Conservation (phyloP, 306 rosid species). For the Adenanthera pavonina region DNA sequence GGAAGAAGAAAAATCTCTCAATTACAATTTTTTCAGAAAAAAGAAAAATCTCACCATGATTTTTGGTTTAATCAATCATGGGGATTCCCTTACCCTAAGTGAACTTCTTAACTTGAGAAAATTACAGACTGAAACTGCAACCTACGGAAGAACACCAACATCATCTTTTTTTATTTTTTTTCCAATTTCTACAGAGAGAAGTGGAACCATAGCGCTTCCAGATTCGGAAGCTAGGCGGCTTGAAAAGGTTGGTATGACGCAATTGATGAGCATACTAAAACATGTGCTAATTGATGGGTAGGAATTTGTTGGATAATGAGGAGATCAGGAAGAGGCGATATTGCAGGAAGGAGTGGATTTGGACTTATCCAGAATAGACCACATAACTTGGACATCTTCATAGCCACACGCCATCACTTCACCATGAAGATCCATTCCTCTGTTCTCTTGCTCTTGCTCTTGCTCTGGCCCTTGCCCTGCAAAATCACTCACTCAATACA, state of each 20-base stretch:
- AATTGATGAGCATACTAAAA: conserved; percentile 46
- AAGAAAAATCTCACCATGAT: conserved; percentile 71
- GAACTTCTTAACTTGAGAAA: neutral
- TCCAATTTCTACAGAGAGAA: conserved; percentile 31
- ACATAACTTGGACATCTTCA: conserved; percentile 97
- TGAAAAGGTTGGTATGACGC: conserved; percentile 16
- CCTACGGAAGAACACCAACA: conserved; percentile 12
- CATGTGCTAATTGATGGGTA: conserved; percentile 43
- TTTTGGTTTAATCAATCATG: conserved; percentile 45
- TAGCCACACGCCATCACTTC: conserved; percentile 97
- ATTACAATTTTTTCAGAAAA: neutral
- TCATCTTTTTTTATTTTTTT: neutral
- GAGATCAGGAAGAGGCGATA: conserved; percentile 49
- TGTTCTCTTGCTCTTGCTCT: conserved; percentile 59
- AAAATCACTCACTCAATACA: conserved; percentile 4
- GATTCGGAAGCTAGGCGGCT: conserved; percentile 28
- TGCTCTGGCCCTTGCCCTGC: no score
- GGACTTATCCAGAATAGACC: conserved; percentile 94
- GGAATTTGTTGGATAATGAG: neutral
- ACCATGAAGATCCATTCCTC: conserved; percentile 76
- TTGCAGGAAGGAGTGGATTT: conserved; percentile 59
- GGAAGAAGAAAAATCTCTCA: conserved; percentile 51
- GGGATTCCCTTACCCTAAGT: conserved; percentile 68
- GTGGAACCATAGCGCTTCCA: conserved; percentile 37
- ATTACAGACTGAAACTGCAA: conserved; percentile 23